Conservation (phyloP, 495 filamentous ascomycete species). For the Diplogelasinospora grovesii region DNA sequence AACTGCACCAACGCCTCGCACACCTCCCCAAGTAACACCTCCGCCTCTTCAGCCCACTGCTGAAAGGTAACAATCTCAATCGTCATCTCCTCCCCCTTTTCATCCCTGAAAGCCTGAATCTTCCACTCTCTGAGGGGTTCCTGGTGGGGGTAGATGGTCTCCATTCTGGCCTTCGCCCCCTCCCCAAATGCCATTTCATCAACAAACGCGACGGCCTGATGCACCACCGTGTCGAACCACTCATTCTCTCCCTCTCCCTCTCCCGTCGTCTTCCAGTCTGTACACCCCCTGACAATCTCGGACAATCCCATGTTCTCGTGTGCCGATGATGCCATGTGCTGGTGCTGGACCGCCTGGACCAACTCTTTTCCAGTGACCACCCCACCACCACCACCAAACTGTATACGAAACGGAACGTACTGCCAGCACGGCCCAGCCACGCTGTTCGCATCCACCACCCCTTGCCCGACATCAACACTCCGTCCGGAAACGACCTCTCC, state of each 20-base stretch:
- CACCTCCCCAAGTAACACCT: constrained; percentile 28
- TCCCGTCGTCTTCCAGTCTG: constrained; percentile 9
- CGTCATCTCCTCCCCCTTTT: constrained; percentile 29
- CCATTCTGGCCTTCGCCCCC: constrained; percentile 16
- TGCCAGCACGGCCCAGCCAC: constrained; percentile 42
- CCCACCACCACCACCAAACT: constrained; percentile 11
- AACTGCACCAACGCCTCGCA: constrained; percentile 22
- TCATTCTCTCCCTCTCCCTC: no score
- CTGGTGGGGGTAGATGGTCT: constrained; percentile 38
- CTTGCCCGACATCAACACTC: constrained; percentile 41
- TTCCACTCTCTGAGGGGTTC: constrained; percentile 42
- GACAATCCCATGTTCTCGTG: constrained; percentile 31
- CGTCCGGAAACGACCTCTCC: constrained; percentile 56
- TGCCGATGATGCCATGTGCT: constrained; percentile 29
- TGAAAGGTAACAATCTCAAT: constrained; percentile 39
- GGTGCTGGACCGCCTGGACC: constrained; percentile 27
- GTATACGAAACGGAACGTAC: constrained; percentile 34
- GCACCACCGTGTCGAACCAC: constrained; percentile 41
- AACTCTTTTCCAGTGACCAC: constrained; percentile 20
- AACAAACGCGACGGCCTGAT: constrained; percentile 40
- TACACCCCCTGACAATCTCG: constrained; percentile 27
- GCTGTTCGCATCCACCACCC: constrained; percentile 37
- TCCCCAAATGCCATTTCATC: constrained; percentile 28
- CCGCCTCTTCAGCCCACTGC: constrained; percentile 33
- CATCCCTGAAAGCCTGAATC: constrained; percentile 34